Percentiles rank a stretch among this genome's conserved stretches.
Evolutionary conservation across 345 rosid species (phyloP).

Genomic region (Hypericum androsaemum): DNA sequence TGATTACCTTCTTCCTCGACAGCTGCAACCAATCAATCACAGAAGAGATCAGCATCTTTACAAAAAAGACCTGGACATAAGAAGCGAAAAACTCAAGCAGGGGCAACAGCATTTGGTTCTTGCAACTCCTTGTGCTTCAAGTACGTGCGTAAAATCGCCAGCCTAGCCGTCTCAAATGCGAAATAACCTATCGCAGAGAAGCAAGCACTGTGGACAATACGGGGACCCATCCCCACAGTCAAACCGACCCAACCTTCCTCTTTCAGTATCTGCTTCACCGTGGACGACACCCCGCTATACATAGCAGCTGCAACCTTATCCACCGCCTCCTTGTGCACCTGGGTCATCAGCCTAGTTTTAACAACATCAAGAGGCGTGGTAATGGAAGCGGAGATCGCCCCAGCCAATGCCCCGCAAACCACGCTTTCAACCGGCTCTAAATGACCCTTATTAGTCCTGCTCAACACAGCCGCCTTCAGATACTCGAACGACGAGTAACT

Average conservation of each 20-base stretch:
- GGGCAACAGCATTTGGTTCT: conserved; percentile 9
- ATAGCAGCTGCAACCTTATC: no score
- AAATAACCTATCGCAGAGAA: conserved; percentile 84
- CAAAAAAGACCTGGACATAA: no score
- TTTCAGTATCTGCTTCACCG: conserved; percentile 66
- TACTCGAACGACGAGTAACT: conserved; percentile 92
- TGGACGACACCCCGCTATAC: conserved; percentile 10
- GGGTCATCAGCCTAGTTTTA: conserved; percentile 93
- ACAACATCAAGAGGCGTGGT: conserved; percentile 91
- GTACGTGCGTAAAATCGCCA: conserved; percentile 57
- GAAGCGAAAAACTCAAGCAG: no score
- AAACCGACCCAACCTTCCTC: conserved; percentile 93
- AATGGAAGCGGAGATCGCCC: conserved; percentile 82
- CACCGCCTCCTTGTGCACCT: conserved; percentile 38
- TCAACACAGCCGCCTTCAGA: conserved; percentile 70
- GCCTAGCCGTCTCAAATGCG: conserved; percentile 92
- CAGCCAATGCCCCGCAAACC: conserved; percentile 82
- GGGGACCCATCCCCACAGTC: conserved; percentile 73
- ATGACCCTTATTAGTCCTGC: conserved; percentile 38
- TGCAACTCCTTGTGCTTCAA: conserved; percentile 50
- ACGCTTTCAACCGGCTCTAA: conserved; percentile 84
- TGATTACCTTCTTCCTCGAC: no score
- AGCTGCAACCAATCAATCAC: no score
- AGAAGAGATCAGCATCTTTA: no score
- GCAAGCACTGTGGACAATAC: conserved; percentile 89